phyloP scores from a whole-genome alignment of 1,284 basidiomycete genomes.

The Tilletiopsis washingtonensis region DNA sequence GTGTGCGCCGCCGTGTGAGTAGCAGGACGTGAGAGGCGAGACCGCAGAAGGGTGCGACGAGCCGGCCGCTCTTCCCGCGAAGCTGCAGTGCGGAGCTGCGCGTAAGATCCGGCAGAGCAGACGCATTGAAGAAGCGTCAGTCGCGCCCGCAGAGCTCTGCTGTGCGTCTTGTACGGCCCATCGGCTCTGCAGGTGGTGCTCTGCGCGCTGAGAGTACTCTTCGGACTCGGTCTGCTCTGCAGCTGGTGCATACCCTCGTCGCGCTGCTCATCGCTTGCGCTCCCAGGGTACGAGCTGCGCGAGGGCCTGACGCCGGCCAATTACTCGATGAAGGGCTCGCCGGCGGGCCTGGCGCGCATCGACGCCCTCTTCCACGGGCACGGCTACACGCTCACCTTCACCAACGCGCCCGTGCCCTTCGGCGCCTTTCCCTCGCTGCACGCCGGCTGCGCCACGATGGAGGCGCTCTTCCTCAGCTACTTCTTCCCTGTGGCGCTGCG shows the following conservation, averaged over 20 bases:
- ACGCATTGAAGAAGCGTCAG: too few relatives aligned
- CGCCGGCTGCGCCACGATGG: constrained; percentile 80
- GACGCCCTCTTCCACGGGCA: constrained; percentile 73
- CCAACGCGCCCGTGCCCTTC: constrained; percentile 83
- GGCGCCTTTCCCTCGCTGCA: constrained; percentile 95
- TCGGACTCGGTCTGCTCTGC: too few relatives aligned
- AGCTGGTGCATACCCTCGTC: too few relatives aligned
- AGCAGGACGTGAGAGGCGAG: neutral
- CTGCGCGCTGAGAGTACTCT: too few relatives aligned
- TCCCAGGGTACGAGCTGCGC: constrained; percentile 87
- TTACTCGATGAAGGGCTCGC: constrained; percentile 78
- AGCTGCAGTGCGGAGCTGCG: too few relatives aligned
- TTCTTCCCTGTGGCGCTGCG: constrained; percentile 65
- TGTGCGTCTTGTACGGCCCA: too few relatives aligned
- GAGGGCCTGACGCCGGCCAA: constrained; percentile 91
- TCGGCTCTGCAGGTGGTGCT: too few relatives aligned
- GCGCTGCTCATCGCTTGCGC: too few relatives aligned
- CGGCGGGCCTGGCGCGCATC: constrained; percentile 85
- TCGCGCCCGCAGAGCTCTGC: too few relatives aligned
- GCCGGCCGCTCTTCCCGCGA: too few relatives aligned
- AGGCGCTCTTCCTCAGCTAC: constrained; percentile 85
- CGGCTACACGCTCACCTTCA: constrained; percentile 77
- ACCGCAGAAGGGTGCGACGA: neutral
- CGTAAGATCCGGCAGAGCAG: too few relatives aligned
- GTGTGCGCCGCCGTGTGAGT: constrained; percentile 74